These are phyloP conservation scores for Pisolithus orientalis DNA, from an alignment of 768 basidiomycete species.

Conservation along the genomic window DNA sequence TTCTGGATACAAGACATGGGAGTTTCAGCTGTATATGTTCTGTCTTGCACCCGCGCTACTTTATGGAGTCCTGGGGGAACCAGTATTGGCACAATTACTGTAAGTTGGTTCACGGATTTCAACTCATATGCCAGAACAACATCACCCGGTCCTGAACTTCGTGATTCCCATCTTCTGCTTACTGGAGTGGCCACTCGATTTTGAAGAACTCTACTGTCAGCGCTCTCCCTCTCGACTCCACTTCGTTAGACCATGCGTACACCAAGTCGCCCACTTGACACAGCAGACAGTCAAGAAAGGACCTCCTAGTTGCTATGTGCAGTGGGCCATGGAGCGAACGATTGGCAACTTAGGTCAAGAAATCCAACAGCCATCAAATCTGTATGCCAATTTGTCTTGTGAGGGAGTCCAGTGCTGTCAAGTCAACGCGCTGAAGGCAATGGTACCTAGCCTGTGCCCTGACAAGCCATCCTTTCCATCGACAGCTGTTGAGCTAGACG, in stretches of 20 bases:
- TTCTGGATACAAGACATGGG: constrained; percentile 18
- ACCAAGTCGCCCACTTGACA: constrained; percentile 19
- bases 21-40: constrained; percentile 14
- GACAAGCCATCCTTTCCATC: no score
- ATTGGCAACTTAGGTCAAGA: no score
- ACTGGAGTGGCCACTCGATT: constrained; percentile 21
- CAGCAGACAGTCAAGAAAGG: constrained; percentile 17
- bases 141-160: constrained; percentile 13
- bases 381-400: no score
- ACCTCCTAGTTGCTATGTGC: constrained; percentile 12
- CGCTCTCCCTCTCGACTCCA: constrained; percentile 2
- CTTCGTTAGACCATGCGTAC: constrained; percentile 23
- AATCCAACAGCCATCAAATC: no score
- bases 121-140: constrained; percentile 11
- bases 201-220: constrained; percentile 21
- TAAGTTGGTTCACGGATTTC: constrained; percentile 16
- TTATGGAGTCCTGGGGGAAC: constrained; percentile 8
- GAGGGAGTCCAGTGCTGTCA: no score
- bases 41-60: constrained; percentile 15
- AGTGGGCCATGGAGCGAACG: constrained; percentile 8
- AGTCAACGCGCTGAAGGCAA: no score
- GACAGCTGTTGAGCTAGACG: no score
- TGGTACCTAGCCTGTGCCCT: no score
- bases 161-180: constrained; percentile 7
- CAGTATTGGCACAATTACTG: constrained; percentile 17